These are phyloP conservation scores for Platanus orientalis DNA, from an alignment of 164 flowering plant species.

Conservation along the genomic window DNA sequence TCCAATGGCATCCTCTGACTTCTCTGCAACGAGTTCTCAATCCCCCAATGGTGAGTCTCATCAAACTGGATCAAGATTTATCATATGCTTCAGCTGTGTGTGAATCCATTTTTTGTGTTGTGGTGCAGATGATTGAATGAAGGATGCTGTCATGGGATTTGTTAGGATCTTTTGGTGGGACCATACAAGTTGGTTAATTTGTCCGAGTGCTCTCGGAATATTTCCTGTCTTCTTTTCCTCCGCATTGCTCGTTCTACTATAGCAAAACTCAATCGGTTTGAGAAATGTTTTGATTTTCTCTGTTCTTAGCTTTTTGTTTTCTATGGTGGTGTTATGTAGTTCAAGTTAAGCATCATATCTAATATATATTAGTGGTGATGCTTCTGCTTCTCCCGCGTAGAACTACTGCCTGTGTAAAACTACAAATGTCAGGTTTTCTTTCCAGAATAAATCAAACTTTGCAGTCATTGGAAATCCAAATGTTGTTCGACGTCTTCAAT, in stretches of 20 bases:
- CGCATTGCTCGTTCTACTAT: neutral
- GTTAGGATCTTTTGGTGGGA: neutral
- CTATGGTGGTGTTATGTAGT: neutral
- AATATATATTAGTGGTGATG: too few relatives aligned
- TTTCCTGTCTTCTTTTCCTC: neutral
- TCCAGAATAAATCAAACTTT: too few relatives aligned
- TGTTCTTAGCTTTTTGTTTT: neutral
- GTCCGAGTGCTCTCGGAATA: neutral
- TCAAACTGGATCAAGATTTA: neutral
- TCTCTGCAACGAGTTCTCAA: slow-evolving; percentile 52
- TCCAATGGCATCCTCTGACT: slow-evolving; percentile 65
- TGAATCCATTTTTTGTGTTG: neutral
- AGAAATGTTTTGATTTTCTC: neutral
- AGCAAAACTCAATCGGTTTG: slow-evolving; percentile 5
- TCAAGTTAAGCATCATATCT: too few relatives aligned
- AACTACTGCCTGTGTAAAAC: too few relatives aligned
- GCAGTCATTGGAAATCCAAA: too few relatives aligned
- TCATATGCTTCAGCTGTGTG: too few relatives aligned
- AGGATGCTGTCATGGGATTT: too few relatives aligned
- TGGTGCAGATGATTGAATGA: slow-evolving; percentile 35
- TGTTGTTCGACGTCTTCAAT: too few relatives aligned
- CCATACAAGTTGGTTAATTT: too few relatives aligned
- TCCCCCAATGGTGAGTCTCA: slow-evolving; percentile 61
- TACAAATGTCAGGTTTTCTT: too few relatives aligned
- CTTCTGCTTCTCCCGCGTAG: too few relatives aligned